Percentiles rank a stretch among this genome's conserved stretches.
These are phyloP conservation scores for Syzygium oleosum DNA, from an alignment of 345 rosid species.

Conservation along the genomic window DNA sequence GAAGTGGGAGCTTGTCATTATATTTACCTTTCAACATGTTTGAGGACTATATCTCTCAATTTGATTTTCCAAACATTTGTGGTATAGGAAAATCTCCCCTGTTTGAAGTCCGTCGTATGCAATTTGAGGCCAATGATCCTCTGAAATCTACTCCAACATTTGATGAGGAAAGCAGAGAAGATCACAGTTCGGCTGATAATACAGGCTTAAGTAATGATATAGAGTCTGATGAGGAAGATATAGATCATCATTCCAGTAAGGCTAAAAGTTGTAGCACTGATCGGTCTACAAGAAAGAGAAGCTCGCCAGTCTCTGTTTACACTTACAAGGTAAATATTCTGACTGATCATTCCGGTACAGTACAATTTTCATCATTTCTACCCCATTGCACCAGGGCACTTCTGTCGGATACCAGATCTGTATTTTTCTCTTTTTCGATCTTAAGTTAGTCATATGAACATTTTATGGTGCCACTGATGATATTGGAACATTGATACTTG, in stretches of 20 bases:
- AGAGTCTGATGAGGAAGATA: slow-evolving; percentile 53
- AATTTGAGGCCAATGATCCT: slow-evolving; percentile 33
- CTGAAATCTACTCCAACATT: slow-evolving; percentile 21
- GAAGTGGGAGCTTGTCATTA: background rate
- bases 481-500: background rate
- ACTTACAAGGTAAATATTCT: slow-evolving; percentile 54
- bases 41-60: background rate
- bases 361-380: background rate
- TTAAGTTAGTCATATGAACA: background rate
- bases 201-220: slow-evolving; percentile 21
- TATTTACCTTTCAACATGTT: background rate
- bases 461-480: background rate
- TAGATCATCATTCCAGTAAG: slow-evolving; percentile 19
- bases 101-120: slow-evolving; percentile 62
- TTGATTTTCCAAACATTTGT: background rate
- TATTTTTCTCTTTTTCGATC: background rate
- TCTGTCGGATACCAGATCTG: background rate
- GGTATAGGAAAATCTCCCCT: slow-evolving; percentile 67
- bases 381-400: background rate
- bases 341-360: background rate
- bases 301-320: slow-evolving; percentile 50
- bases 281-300: slow-evolving; percentile 30
- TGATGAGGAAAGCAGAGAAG: slow-evolving; percentile 26
- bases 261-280: slow-evolving; percentile 20
- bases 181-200: slow-evolving; percentile 21